Evolutionary conservation across 108 stramenopile genomes (phyloP).

Genomic region (Seminavis robusta): DNA sequence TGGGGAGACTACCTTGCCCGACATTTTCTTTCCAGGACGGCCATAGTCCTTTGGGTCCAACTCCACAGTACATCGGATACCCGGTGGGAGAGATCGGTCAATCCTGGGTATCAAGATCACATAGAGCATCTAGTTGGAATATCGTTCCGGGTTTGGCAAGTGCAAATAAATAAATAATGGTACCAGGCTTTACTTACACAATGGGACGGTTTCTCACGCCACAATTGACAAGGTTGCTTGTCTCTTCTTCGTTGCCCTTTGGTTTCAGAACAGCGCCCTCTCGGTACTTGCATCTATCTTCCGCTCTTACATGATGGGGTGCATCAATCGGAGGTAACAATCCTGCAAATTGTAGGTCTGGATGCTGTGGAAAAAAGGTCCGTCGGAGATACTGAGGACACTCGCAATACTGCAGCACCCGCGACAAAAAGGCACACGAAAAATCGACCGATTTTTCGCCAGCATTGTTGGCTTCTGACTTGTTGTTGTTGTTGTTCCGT

Average conservation of each 20-base stretch:
- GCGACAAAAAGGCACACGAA: conserved; percentile 92
- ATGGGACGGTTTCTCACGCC: conserved; percentile 76
- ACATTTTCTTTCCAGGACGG: conserved; percentile 36
- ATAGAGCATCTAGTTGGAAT: background rate
- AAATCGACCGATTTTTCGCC: conserved; percentile 48
- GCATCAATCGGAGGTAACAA: conserved; percentile 93
- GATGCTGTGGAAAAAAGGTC: conserved; percentile 92
- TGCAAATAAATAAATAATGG: no score
- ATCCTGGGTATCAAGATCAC: conserved; percentile 35
- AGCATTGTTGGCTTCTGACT: conserved; percentile 3
- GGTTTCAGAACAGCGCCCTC: conserved; percentile 91
- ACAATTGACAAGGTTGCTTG: conserved; percentile 75
- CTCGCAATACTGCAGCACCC: conserved; percentile 91
- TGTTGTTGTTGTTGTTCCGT: conserved; percentile 13
- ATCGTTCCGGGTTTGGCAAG: background rate
- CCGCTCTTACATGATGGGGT: conserved; percentile 94
- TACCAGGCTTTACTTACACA: conserved; percentile 41
- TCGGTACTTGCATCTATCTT: conserved; percentile 79
- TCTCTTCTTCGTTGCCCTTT: conserved; percentile 20
- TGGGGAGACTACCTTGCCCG: conserved; percentile 78
- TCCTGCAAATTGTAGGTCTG: conserved; percentile 93
- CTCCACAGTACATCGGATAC: conserved; percentile 89
- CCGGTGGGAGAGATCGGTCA: conserved; percentile 63
- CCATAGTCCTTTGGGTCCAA: conserved; percentile 64
- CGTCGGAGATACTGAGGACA: conserved; percentile 93